Base-by-base conservation (phyloP, 306 rosid genomes). In the Citrullus mucosospermus region DNA sequence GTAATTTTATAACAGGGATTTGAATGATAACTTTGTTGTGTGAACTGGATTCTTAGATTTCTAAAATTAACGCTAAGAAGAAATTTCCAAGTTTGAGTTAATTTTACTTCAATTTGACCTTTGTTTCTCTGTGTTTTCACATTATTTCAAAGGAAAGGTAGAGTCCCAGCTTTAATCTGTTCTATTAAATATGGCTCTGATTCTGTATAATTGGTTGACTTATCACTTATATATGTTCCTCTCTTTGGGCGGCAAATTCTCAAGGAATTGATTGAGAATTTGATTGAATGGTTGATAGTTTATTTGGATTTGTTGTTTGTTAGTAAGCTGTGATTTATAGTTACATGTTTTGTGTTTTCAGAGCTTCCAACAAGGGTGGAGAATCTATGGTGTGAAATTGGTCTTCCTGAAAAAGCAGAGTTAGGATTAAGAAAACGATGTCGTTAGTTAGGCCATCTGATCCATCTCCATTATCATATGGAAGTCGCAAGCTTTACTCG, bases 381-480 rank as follows among this genome's bases (percentile, higher is more conserved):
- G 74, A 62, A 4, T 76, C 78, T 77, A 77, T 79, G 83, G 43
- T 46, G n/a, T 41, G 63, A 62, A 80, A 81, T 41, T 76, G 75
- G 17, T 50, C 56, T 78, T 79, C 62, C 58, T 39, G 57, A 8
- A 56, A 79, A 76, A 80, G 54, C 85, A 80, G 82, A 85, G 60
- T 60, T 65, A 72, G 73, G 32, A 69, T 73, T 68, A 78, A 76
- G 69, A 46, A 68, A 80, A 83, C 78, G 78, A 91, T 91, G 98
- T 93, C 97, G 10, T 83, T 91, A 80, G 90, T 89, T 44, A 81
- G 95, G 79, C 81, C 97, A 22, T 86, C 86, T 50, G 90, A 90
- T 82, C 68, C 84, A 39, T 83, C 92, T 69, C 68, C 91, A 9
- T 46, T 91, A 34, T 78, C 96, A 0, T 91, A 83, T 79, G 69